Evolutionary conservation across 163 green algal genomes (phyloP), one percentile per base, ranked within the genome.

Genomic region (Scenedesmus sp.): DNA sequence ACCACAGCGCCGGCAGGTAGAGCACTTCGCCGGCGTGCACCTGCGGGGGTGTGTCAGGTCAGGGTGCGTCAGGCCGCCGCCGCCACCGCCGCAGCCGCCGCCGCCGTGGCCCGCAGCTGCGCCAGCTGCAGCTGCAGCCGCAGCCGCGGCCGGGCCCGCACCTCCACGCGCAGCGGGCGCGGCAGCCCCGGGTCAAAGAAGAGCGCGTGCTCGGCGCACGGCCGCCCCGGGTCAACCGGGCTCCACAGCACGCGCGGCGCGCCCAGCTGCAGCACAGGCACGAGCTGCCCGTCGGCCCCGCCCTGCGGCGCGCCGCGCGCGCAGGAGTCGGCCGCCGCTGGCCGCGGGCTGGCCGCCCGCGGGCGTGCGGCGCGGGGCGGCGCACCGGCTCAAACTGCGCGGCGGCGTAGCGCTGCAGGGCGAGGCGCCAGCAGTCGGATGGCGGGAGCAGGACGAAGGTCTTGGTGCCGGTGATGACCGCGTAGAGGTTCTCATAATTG

Each of bases 401-500:
- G 28, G 33, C 3, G 14, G 71, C 44, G 70, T 90, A 92, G 2
- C 44, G 34, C 45, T 69, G 63, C 24, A 93, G 42, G 45, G 82
- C 72, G 78, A 95, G 88, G 42, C 91, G 6, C 7, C 39, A 10
- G 39, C 39, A 47, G 7, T 47, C 10, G 39, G 64, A 84, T 24
- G 91, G 91, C 2, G 91, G 91, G 47, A 94, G 72, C 63, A 96
- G 83, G 13, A 67, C 86, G 84, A 96, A 96, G 2, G 58, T 87
- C 74, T 96, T 96, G 24, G 31, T 74, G 47, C 91, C 91, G 1
- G 50, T 42, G 24, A 93, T 45, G 15, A 96, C 86, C 33, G 87
- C 82, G 42, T 92, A 96, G 6, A 94, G 67, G 63, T 97, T 97
- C 67, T 97, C 91, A 77, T 95, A 97, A 48, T 92, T 60, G 28